Conservation (phyloP, 2,329 filamentous ascomycete species). For the Phoma herbarum region DNA sequence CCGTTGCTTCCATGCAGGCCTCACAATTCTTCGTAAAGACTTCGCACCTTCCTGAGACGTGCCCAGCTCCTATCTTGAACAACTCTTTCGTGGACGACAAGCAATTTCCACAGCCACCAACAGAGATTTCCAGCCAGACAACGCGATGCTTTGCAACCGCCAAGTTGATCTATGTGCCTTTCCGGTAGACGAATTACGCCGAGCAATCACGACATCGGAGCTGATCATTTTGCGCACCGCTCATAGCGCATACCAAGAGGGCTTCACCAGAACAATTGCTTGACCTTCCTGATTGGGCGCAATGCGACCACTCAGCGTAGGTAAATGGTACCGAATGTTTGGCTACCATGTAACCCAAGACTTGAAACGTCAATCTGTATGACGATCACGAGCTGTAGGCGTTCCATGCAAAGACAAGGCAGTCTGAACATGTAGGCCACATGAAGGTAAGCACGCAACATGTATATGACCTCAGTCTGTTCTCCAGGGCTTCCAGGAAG, state of each 20-base stretch:
- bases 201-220: constrained; percentile 40
- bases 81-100: not conserved
- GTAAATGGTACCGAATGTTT: constrained; percentile 12
- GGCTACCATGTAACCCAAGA: constrained; percentile 38
- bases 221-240: constrained; percentile 21
- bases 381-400: constrained; percentile 39
- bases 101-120: constrained; percentile 18
- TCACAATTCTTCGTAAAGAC: not conserved
- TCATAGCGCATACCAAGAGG: constrained; percentile 34
- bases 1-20: not conserved
- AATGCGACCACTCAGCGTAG: constrained; percentile 23
- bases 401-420: constrained; percentile 7
- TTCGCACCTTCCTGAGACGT: constrained; percentile 13
- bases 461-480: constrained; percentile 30
- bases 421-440: not conserved
- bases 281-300: constrained; percentile 42
- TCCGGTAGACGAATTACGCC: constrained; percentile 30
- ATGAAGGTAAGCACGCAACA: constrained; percentile 25
- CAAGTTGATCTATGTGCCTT: constrained; percentile 24
- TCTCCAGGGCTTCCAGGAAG: constrained; percentile 3
- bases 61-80: constrained; percentile 4
- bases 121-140: constrained; percentile 6
- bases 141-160: constrained; percentile 4
- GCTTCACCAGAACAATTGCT: constrained; percentile 23
- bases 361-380: constrained; percentile 33